These are phyloP conservation scores for Basipetospora sp. DNA, from an alignment of 2,329 filamentous ascomycete species.

Conservation along the genomic window DNA sequence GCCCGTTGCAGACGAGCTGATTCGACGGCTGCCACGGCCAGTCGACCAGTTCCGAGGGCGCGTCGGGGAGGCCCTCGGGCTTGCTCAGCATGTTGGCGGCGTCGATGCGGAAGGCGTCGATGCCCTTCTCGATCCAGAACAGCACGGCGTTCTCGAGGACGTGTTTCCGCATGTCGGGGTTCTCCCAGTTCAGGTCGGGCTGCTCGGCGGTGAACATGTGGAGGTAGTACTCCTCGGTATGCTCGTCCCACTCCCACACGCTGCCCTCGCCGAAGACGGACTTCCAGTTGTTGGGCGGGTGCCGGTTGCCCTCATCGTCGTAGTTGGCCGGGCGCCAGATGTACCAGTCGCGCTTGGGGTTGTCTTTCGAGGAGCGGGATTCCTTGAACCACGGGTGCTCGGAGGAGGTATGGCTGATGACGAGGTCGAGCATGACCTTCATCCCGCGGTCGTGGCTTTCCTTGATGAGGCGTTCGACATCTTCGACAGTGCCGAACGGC, in stretches of 20 bases:
- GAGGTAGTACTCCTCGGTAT: slow-evolving; percentile 42
- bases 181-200: slow-evolving; percentile 69
- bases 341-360: slow-evolving; percentile 46
- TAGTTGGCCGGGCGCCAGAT: slow-evolving; percentile 47
- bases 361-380: slow-evolving; percentile 40
- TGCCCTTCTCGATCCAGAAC: slow-evolving; percentile 59
- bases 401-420: slow-evolving; percentile 55
- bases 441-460: slow-evolving; percentile 48
- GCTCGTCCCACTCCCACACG: slow-evolving; percentile 35
- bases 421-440: slow-evolving; percentile 57
- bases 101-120: slow-evolving; percentile 52
- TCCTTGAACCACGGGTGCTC: slow-evolving; percentile 57
- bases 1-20: slow-evolving; percentile 40
- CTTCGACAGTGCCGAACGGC: slow-evolving; percentile 50
- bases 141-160: slow-evolving; percentile 50
- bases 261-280: slow-evolving; percentile 18
- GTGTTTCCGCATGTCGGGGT: slow-evolving; percentile 45
- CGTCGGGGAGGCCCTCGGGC: slow-evolving; percentile 39
- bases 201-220: slow-evolving; percentile 56
- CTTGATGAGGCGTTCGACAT: slow-evolving; percentile 49
- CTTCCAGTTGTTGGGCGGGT: slow-evolving; percentile 47
- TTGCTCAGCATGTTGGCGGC: slow-evolving; percentile 56
- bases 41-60: slow-evolving; percentile 11
- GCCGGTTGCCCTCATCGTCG: slow-evolving; percentile 39
- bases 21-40: slow-evolving; percentile 15